Base-by-base conservation (phyloP, 805 yeast genomes). In the Zygosaccharomyces lentus region DNA sequence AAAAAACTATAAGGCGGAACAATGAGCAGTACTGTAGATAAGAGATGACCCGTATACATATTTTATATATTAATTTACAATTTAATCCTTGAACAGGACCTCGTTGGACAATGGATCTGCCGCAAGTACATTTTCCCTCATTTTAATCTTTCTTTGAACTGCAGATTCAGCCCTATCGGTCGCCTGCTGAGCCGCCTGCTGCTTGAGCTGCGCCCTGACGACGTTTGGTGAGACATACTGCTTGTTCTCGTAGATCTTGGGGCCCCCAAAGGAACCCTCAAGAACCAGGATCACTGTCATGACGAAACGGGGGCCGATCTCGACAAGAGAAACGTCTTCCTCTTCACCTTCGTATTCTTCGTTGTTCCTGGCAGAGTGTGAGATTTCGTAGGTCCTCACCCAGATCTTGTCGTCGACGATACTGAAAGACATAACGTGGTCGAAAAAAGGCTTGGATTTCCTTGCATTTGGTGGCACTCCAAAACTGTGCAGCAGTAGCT, bases 261-360 rank as follows among this genome's bases (percentile, higher is more conserved):
- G 96, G 16, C 99, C 99, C 46, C 96, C 91, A 59, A 93, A 93
- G 1, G 97, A 88, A 40, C 99, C 99, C 72, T 93, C 98, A 53
- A 91, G 75, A 43, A 93, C 81, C 49, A 95, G 82, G 56, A 93
- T 90, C 52, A 84, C 82, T 2, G 98, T 91, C 72, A 93, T 75
- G 27, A 93, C 98, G 54, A 89, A 84, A 67, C 99, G 80, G 43
- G 99, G 99, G 2, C 99, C 99, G 56, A 93, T 88, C 73, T 93
- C 99, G 48, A 93, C 85, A 57, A 93, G 74, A 13, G 88, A 80
- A 51, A 87, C 67, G 51, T 88, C 87, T 32, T 80, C 80, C 43
- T 65, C 68, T 30, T 64, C 67, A 27, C 66, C 67, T 46, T 74
- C 82, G 40, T 72, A 72, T 47, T 81, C 82, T 49, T 78, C 82